Base-by-base conservation (phyloP, 148 eudicot species). In the Salicornia ramosissima region DNA sequence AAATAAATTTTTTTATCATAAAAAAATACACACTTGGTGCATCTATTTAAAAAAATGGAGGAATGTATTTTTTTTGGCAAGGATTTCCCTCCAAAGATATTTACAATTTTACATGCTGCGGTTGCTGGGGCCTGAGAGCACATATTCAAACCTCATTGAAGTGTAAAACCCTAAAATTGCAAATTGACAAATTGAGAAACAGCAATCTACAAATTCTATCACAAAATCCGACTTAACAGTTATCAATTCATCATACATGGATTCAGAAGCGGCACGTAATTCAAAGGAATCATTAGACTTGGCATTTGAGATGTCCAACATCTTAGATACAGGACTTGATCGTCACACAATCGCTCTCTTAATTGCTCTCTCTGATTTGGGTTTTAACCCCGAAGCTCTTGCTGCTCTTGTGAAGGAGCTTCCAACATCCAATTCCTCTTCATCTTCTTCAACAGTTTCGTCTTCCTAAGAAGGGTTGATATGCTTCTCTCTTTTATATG, bases 351-450 rank as follows among this genome's bases (percentile, higher is more conserved):
- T 90, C 55, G 86, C 96, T 34, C 77, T 87, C 56, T 81, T 87
- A 31, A 74, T 84, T 57, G 79, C 96, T 10, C 88, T 90, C 8
- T 88, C 93, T 56, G 96, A 90, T 14, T 36, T 83, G 70, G 96
- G 93, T 36, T 65, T 88, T 33, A 90, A 88, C 49, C 93, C 96
- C 2, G 96, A 90, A 72, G 79, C 89, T 26, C 81, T 88, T 54
- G 92, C 96, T 59, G 83, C 93, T 70, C 83, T 90, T 28, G 87
- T 90, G 36, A 90, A 80, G 82, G 90, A 90, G 75, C 88, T 87
- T 7, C 80, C 73, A 51, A 51, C 71, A 18, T 18, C 65, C 0
- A 57, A 30, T 6, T 29, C 46, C 8, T 57, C 65, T 70, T n/a
- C 64, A 25, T 15, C 67, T 47, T 19, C 34, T 18, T 24, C 31